Evolutionary conservation across 495 filamentous ascomycete species (phyloP).

Genomic region (Lindgomyces ingoldianus): DNA sequence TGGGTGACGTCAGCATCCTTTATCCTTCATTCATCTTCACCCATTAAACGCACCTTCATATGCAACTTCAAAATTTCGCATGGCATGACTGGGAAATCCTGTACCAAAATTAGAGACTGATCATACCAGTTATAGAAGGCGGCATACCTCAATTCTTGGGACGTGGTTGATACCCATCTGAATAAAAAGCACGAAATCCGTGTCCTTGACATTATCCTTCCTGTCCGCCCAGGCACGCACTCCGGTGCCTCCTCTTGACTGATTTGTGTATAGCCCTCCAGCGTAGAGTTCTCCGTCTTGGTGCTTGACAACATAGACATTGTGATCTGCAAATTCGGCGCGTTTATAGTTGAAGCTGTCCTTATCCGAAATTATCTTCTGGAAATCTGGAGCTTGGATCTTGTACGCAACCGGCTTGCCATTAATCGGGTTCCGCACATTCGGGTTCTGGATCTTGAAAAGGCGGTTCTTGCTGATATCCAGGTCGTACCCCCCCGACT

Average conservation of each 20-base stretch:
- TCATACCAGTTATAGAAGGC: background rate
- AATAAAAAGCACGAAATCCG: constrained; percentile 49
- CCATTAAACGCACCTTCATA: constrained; percentile 47
- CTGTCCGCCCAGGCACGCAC: constrained; percentile 47
- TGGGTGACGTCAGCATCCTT: constrained; percentile 39
- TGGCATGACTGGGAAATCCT: constrained; percentile 60
- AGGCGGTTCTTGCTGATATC: constrained; percentile 63
- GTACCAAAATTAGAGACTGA: background rate
- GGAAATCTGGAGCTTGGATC: constrained; percentile 70
- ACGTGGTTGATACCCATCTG: constrained; percentile 52
- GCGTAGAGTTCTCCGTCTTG: constrained; percentile 77
- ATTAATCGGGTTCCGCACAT: constrained; percentile 64
- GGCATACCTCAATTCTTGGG: constrained; percentile 37
- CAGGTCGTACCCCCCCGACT: constrained; percentile 65
- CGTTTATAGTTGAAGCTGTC: constrained; percentile 69
- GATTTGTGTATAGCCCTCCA: constrained; percentile 84
- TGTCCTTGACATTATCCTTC: constrained; percentile 47
- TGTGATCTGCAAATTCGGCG: constrained; percentile 80
- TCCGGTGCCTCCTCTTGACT: constrained; percentile 65
- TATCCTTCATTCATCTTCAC: background rate
- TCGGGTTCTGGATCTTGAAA: constrained; percentile 78
- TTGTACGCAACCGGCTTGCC: constrained; percentile 78
- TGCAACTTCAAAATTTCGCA: constrained; percentile 62
- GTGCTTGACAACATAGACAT: constrained; percentile 80
- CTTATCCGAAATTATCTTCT: constrained; percentile 73